Conservation (phyloP, 1,284 basidiomycete genomes). For the Somion occarium region DNA sequence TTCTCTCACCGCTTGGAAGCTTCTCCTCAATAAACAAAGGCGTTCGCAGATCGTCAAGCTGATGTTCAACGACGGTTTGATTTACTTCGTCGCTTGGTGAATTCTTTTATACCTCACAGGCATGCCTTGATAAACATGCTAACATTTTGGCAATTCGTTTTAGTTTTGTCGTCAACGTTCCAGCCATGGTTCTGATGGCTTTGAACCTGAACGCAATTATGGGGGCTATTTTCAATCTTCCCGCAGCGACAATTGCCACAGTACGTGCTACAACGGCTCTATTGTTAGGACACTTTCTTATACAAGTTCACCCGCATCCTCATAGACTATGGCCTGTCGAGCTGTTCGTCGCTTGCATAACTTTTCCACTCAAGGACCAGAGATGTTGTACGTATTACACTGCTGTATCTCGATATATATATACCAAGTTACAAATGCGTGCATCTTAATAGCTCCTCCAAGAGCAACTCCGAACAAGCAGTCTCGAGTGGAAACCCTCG, state of each 20-base stretch:
- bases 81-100: slow-evolving; percentile 30
- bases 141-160: no score
- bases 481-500: no score
- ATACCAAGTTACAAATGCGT: no score
- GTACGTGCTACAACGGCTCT: slow-evolving; percentile 15
- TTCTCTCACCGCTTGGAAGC: slow-evolving; percentile 46
- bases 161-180: slow-evolving; percentile 25
- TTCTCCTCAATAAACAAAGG: slow-evolving; percentile 22
- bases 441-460: no score
- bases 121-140: no score
- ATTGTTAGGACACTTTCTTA: background rate
- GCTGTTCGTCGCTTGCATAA: slow-evolving; percentile 64
- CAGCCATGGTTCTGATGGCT: slow-evolving; percentile 29
- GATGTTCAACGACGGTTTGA: slow-evolving; percentile 28
- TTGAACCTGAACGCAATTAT: slow-evolving; percentile 29
- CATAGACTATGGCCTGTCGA: slow-evolving; percentile 49
- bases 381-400: slow-evolving; percentile 44
- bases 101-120: no score
- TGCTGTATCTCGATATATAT: background rate
- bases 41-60: slow-evolving; percentile 21
- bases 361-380: slow-evolving; percentile 48
- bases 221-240: slow-evolving; percentile 30
- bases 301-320: background rate
- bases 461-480: no score
- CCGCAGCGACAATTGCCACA: slow-evolving; percentile 27